Evolutionary conservation across 2,329 filamentous ascomycete genomes (phyloP).

Genomic region (Didymella pomorum): DNA sequence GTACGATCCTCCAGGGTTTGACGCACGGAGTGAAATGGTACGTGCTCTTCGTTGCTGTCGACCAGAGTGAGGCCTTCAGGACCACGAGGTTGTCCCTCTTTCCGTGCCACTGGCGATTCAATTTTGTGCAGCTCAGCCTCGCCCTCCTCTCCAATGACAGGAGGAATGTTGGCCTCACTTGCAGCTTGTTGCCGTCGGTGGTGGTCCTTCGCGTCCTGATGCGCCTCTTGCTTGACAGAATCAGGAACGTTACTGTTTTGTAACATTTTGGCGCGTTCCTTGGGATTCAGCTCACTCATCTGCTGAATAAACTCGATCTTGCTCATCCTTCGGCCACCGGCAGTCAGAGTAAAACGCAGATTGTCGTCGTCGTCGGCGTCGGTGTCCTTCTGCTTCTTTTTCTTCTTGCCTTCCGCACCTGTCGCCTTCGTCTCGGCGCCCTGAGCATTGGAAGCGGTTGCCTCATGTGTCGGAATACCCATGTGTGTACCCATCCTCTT

Average conservation of each 20-base stretch:
- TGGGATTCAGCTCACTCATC: slow-evolving; percentile 75
- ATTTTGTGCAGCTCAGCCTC: slow-evolving; percentile 46
- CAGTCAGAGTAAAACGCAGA: slow-evolving; percentile 78
- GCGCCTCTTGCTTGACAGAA: slow-evolving; percentile 56
- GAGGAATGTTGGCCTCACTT: slow-evolving; percentile 39
- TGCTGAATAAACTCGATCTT: slow-evolving; percentile 81
- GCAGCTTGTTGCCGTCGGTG: slow-evolving; percentile 44
- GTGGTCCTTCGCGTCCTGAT: slow-evolving; percentile 52
- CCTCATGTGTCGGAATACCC: slow-evolving; percentile 47
- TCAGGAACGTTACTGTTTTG: slow-evolving; percentile 59
- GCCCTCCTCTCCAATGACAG: slow-evolving; percentile 45
- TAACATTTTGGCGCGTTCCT: slow-evolving; percentile 63
- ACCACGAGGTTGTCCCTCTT: slow-evolving; percentile 39
- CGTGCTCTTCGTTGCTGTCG: slow-evolving; percentile 55
- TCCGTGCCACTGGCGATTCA: slow-evolving; percentile 36
- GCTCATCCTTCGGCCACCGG: slow-evolving; percentile 76
- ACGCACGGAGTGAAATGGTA: slow-evolving; percentile 58
- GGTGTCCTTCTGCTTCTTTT: slow-evolving; percentile 49
- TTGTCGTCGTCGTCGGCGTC: slow-evolving; percentile 73
- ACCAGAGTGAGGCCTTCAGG: slow-evolving; percentile 54
- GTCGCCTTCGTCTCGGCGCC: slow-evolving; percentile 19
- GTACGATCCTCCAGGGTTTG: slow-evolving; percentile 44
- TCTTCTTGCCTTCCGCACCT: slow-evolving; percentile 25
- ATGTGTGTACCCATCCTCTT: slow-evolving; percentile 65
- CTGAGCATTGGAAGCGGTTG: slow-evolving; percentile 33